These are phyloP conservation scores for Yamadazyma dendronema DNA, from an alignment of 1,139 yeast genomes.

Conservation along the genomic window DNA sequence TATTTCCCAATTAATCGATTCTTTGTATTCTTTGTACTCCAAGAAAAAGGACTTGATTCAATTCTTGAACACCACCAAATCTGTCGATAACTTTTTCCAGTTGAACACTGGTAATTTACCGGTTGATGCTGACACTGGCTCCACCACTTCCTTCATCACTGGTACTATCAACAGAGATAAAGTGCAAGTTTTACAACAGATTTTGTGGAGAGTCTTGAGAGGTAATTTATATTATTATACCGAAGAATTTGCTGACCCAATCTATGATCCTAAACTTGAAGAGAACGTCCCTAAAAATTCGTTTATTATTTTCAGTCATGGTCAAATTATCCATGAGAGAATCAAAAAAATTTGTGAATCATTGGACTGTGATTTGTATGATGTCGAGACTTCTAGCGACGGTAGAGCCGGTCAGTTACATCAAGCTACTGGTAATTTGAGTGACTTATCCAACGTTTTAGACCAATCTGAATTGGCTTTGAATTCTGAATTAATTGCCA, in stretches of 20 bases:
- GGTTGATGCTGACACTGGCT: conserved; percentile 12
- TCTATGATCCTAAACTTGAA: conserved; percentile 37
- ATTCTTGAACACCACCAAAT: conserved; percentile 44
- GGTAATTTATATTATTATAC: conserved; percentile 82
- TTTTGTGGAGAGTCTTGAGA: conserved; percentile 88
- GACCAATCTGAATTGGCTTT: conserved; percentile 55
- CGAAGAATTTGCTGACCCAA: conserved; percentile 57
- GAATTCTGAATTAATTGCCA: conserved; percentile 66
- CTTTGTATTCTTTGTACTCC: conserved; percentile 33
- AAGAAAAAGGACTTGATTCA: conserved; percentile 40
- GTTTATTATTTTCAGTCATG: conserved; percentile 47
- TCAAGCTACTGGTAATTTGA: conserved; percentile 53
- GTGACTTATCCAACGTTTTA: conserved; percentile 60
- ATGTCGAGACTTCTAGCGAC: conserved; percentile 29
- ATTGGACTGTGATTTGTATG: conserved; percentile 43
- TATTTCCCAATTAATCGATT: conserved; percentile 38
- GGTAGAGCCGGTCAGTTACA: conserved; percentile 48
- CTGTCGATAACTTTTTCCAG: conserved; percentile 65
- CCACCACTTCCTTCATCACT: conserved; percentile 52
- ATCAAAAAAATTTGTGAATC: conserved; percentile 46
- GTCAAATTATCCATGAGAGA: conserved; percentile 39
- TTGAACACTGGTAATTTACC: conserved; percentile 27
- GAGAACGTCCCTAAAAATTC: conserved; percentile 36
- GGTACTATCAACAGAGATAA: conserved; percentile 82
- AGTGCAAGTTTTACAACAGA: conserved; percentile 72